A percentile compares a stretch with the other conserved stretches of the same genome.
phyloP scores from a whole-genome alignment of 192 early-diverging fungal species.

The Globomyces pollinis-pini region DNA sequence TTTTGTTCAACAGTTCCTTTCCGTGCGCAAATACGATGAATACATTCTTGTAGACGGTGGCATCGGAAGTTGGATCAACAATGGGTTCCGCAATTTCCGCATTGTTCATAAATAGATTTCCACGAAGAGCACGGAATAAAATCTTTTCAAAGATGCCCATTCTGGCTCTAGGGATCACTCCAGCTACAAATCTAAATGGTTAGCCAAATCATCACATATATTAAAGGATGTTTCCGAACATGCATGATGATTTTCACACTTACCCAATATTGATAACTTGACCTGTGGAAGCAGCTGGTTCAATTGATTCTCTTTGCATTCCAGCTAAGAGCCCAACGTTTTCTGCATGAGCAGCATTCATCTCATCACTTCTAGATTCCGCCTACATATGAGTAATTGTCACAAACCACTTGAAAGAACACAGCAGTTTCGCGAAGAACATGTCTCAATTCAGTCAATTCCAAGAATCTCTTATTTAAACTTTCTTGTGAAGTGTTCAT shows the following conservation, averaged over 20 bases:
- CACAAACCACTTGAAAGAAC: conserved; percentile 75
- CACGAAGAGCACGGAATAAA: conserved; percentile 93
- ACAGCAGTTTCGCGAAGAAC: conserved; percentile 80
- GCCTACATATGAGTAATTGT: conserved; percentile 19
- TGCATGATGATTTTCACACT: neutral
- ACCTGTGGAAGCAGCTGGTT: neutral
- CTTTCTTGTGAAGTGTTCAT: conserved; percentile 83
- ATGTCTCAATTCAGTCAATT: conserved; percentile 82
- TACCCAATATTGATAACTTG: conserved; percentile 35
- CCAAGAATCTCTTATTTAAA: conserved; percentile 79
- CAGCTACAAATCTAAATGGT: conserved; percentile 83
- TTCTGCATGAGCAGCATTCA: conserved; percentile 11
- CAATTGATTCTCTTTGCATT: conserved; percentile 2
- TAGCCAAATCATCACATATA: neutral
- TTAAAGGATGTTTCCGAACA: too few species aligned
- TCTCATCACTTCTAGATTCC: conserved; percentile 33
- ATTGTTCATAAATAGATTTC: conserved; percentile 93
- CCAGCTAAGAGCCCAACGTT: conserved; percentile 23
- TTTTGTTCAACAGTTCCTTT: conserved; percentile 77
- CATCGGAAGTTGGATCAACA: conserved; percentile 81
- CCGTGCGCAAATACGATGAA: conserved; percentile 99
- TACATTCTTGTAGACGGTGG: conserved; percentile 88
- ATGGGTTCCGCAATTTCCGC: conserved; percentile 95
- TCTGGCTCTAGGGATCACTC: conserved; percentile 79
- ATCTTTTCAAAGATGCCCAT: conserved; percentile 90